Evolutionary conservation across 225 moss, liverwort and hornwort genomes (phyloP).

Genomic region (Thuidium tamariscinum): DNA sequence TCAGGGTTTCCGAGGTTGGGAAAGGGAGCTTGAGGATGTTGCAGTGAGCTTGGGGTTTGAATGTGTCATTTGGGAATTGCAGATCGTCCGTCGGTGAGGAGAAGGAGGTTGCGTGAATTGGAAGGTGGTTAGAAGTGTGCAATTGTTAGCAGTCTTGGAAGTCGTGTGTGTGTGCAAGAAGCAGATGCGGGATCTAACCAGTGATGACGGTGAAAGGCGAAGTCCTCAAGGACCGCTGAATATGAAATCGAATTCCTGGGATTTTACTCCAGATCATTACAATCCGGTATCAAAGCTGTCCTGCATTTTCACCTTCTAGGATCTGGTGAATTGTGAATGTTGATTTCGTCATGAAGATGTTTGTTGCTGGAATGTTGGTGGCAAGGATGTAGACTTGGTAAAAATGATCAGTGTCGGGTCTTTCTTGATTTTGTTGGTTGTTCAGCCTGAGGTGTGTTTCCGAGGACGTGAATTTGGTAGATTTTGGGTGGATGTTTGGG

Average conservation of each 20-base stretch:
- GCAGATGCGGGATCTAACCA: constrained; percentile 73
- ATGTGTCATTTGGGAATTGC: background rate
- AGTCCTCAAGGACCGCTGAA: constrained; percentile 59
- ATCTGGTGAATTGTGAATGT: background rate
- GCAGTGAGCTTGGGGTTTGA: background rate
- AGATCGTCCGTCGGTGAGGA: background rate
- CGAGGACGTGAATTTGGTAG: background rate
- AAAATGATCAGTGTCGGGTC: background rate
- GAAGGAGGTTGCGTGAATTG: background rate
- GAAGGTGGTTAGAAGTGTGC: background rate
- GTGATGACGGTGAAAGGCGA: constrained; percentile 59
- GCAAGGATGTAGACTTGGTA: background rate
- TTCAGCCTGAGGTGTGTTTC: background rate
- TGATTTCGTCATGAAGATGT: background rate
- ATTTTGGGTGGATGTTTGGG: background rate
- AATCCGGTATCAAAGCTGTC: constrained; percentile 27
- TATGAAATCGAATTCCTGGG: constrained; percentile 53
- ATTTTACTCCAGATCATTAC: constrained; percentile 44
- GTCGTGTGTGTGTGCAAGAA: constrained; percentile 5
- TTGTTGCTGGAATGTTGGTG: background rate
- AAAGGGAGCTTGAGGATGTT: background rate
- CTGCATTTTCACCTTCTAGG: background rate
- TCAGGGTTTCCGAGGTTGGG: background rate
- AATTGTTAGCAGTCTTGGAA: background rate
- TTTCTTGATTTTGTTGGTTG: background rate